Conservation (phyloP, 2,329 filamentous ascomycete species). For the Claviceps sp. region DNA sequence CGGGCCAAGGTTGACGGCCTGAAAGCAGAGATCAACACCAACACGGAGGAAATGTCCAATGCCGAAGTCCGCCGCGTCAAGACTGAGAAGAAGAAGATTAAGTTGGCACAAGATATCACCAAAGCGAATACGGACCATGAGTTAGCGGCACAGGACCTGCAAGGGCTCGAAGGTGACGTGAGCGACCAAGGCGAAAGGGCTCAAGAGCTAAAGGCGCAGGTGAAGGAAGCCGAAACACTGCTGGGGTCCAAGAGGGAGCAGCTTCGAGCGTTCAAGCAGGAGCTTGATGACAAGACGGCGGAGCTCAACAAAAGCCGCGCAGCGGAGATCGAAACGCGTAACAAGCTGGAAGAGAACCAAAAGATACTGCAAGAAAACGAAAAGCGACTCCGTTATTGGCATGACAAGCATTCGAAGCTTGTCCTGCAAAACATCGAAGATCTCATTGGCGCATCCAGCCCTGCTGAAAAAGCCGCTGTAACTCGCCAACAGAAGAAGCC, state of each 20-base stretch:
- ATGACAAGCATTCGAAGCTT: constrained; percentile 79
- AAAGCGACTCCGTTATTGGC: constrained; percentile 72
- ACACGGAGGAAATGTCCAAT: constrained; percentile 70
- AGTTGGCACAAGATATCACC: constrained; percentile 70
- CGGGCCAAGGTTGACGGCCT: constrained; percentile 81
- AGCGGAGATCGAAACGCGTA: constrained; percentile 93
- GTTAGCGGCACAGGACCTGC: constrained; percentile 56
- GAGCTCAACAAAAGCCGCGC: constrained; percentile 84
- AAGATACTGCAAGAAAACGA: constrained; percentile 80
- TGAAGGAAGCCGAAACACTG: constrained; percentile 70
- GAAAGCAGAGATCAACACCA: constrained; percentile 70
- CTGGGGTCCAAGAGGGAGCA: constrained; percentile 70
- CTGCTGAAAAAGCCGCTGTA: constrained; percentile 11
- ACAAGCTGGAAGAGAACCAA: constrained; percentile 92
- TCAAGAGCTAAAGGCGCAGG: constrained; percentile 56
- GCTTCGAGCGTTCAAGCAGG: constrained; percentile 63
- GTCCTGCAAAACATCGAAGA: constrained; percentile 68
- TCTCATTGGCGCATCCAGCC: constrained; percentile 30
- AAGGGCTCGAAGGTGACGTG: constrained; percentile 66
- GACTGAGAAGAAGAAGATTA: constrained; percentile 80
- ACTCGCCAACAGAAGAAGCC: constrained; percentile 14
- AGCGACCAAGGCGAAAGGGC: constrained; percentile 63
- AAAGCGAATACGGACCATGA: constrained; percentile 73
- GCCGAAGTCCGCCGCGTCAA: constrained; percentile 84
- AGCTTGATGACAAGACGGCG: constrained; percentile 72